Base-by-base conservation (phyloP, 306 rosid genomes). In the Cicer cuneatum region DNA sequence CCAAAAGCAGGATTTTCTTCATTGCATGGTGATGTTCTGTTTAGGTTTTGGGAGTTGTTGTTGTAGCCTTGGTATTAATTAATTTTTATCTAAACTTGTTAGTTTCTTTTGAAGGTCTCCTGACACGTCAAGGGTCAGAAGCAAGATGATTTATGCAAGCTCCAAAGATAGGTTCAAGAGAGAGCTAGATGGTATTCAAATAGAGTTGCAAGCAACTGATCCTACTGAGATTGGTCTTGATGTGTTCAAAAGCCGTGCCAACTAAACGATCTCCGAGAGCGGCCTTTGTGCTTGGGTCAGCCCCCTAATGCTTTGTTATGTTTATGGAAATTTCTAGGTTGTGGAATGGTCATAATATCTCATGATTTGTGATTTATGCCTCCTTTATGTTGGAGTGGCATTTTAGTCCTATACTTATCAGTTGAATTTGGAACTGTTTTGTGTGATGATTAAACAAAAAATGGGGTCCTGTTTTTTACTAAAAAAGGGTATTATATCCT, bases 141-240 rank as follows among this genome's bases (percentile, higher is more conserved):
- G 73, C 72, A 75, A 75, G 80, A 75, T 75, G 80, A 75, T 75
- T 75, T 75, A 75, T 53, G 93, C 93, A 38, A 83, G 93, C 86
- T 85, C 93, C 63, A 89, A 89, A 52, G 93, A 89, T 71, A 89
- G 89, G 74, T 89, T 89, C 64, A 89, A 89, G 93, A 89, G 93
- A 61, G 89, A 89, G 83, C 89, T 89, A 24, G 91, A 89, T 80
- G 93, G 91, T 12, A 87, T 89, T 80, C 91, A 89, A 72, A 24
- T 89, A 1, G 94, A 85, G 79, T 81, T 87, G 83, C 94, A 89
- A 83, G 91, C 89, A 70, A 89, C 94, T 13, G 94, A 89, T 72
- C 87, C 89, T 4, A 83, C 88, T 63, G 94, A 89, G 86, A 83
- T 89, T 62, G 86, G 78, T 53, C 81, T 89, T 12, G 94, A 87